phyloP scores from a whole-genome alignment of 331 rosid species.

The Malus hybrid region DNA sequence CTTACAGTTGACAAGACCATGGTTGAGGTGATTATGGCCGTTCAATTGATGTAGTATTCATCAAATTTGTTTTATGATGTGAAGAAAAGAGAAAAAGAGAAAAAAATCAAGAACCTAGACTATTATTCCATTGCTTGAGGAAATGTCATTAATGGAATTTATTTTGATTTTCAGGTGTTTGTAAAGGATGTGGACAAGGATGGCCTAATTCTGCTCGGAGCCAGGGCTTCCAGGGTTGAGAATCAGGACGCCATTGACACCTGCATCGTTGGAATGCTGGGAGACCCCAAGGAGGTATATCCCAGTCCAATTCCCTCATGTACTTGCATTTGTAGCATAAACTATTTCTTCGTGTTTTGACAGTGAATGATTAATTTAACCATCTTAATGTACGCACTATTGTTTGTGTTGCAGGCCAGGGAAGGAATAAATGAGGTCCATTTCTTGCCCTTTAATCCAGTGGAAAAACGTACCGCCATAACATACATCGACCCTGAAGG shows the following conservation, averaged over 20 bases:
- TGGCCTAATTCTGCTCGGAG: slow-evolving; percentile 52
- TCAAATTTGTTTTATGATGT: neutral
- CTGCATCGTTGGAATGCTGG: slow-evolving; percentile 91
- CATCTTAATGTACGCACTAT: neutral
- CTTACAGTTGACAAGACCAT: slow-evolving; percentile 77
- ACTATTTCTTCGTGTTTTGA: neutral
- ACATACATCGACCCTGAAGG: slow-evolving; percentile 60
- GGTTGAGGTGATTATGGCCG: slow-evolving; percentile 45
- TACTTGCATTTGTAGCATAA: neutral
- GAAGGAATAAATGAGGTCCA: slow-evolving; percentile 76
- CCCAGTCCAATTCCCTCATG: neutral
- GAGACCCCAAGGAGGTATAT: slow-evolving; percentile 90
- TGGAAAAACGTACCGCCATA: slow-evolving; percentile 91
- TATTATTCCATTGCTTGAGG: neutral
- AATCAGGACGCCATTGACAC: slow-evolving; percentile 96
- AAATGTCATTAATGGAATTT: neutral
- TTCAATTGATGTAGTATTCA: neutral
- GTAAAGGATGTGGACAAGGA: slow-evolving; percentile 54
- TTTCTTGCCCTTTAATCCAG: slow-evolving; percentile 90
- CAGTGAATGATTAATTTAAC: neutral
- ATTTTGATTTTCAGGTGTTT: slow-evolving; percentile 37
- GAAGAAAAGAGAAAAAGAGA: neutral
- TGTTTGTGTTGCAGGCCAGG: slow-evolving; percentile 50
- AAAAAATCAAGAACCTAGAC: neutral
- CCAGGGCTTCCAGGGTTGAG: slow-evolving; percentile 85